phyloP scores from a whole-genome alignment of 225 moss, liverwort and hornwort genomes.

The Physcomitrellopsis africana region DNA sequence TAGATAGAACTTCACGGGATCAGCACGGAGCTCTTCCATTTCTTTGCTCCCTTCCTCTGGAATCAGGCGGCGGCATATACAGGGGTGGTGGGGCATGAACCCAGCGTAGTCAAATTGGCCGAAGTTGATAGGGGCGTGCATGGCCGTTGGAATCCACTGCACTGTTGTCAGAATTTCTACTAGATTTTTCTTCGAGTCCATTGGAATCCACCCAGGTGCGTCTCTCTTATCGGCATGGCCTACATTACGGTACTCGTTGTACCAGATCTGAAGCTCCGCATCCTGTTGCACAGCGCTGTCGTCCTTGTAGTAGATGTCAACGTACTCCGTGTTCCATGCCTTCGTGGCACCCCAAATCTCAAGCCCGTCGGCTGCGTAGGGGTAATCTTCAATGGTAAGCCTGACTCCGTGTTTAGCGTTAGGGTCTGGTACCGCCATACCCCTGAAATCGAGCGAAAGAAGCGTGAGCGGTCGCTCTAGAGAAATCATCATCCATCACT shows the following conservation, averaged over 20 bases:
- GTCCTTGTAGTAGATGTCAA: conserved; percentile 47
- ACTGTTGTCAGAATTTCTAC: conserved; percentile 54
- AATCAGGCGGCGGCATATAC: conserved; percentile 42
- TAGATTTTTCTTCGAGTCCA: conserved; percentile 45
- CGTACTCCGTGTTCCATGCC: conserved; percentile 49
- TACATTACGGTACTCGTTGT: conserved; percentile 34
- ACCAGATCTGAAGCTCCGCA: conserved; percentile 42
- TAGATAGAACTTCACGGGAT: conserved; percentile 60
- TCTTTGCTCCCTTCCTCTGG: conserved; percentile 43
- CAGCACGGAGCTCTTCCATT: conserved; percentile 28
- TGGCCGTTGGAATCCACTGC: conserved; percentile 57
- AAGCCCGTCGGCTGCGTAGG: conserved; percentile 57
- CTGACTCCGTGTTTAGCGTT: conserved; percentile 46
- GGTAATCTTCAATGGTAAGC: conserved; percentile 55
- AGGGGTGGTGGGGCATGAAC: conserved; percentile 55
- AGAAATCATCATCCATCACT: too few relatives aligned
- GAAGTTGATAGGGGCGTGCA: conserved; percentile 72
- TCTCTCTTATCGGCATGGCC: conserved; percentile 51
- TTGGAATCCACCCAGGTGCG: conserved; percentile 38
- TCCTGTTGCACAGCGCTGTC: conserved; percentile 35
- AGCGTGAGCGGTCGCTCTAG: neutral
- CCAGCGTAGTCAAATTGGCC: conserved; percentile 67
- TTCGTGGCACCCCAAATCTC: conserved; percentile 56
- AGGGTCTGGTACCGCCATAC: conserved; percentile 46
- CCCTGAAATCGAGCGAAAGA: conserved; percentile 26